These are phyloP conservation scores for Iberis pinnata DNA, from an alignment of 345 rosid species.

Conservation along the genomic window DNA sequence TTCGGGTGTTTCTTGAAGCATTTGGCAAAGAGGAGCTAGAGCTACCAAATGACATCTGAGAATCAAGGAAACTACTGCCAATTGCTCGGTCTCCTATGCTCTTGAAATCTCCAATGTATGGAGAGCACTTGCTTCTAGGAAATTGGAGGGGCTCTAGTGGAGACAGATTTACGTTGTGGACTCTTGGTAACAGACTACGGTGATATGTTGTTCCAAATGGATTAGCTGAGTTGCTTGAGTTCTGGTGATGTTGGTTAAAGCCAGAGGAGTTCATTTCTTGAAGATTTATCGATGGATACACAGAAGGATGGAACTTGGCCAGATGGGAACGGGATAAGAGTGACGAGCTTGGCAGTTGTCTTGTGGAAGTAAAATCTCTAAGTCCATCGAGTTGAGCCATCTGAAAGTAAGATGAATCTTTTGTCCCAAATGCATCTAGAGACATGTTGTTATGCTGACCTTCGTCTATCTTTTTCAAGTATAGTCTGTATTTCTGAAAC, in stretches of 20 bases:
- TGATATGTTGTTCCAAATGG: conserved; percentile 48
- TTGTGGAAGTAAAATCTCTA: conserved; percentile 49
- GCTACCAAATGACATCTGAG: conserved; percentile 32
- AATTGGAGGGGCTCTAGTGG: conserved; percentile 42
- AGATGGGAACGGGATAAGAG: conserved; percentile 49
- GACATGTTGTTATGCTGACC: conserved; percentile 48
- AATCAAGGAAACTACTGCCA: conserved; percentile 33
- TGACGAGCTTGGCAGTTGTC: conserved; percentile 44
- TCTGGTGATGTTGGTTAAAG: conserved; percentile 43
- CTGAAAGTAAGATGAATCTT: conserved; percentile 47
- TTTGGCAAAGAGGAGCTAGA: conserved; percentile 36
- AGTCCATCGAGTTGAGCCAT: conserved; percentile 49
- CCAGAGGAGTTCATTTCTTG: conserved; percentile 51
- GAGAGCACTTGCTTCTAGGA: conserved; percentile 35
- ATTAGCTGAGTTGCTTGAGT: conserved; percentile 33
- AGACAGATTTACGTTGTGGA: conserved; percentile 36
- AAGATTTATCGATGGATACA: conserved; percentile 34
- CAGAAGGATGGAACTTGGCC: conserved; percentile 49
- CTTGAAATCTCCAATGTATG: conserved; percentile 41
- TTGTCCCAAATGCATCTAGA: conserved; percentile 45
- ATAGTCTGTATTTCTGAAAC: conserved; percentile 78
- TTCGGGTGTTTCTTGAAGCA: conserved; percentile 36
- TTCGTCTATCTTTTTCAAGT: conserved; percentile 59
- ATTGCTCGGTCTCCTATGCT: conserved; percentile 28
- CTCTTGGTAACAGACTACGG: conserved; percentile 31